A percentile compares a stretch with the other conserved stretches of the same genome.
phyloP scores from a whole-genome alignment of 164 flowering plant species.

The Berberis vulgaris region DNA sequence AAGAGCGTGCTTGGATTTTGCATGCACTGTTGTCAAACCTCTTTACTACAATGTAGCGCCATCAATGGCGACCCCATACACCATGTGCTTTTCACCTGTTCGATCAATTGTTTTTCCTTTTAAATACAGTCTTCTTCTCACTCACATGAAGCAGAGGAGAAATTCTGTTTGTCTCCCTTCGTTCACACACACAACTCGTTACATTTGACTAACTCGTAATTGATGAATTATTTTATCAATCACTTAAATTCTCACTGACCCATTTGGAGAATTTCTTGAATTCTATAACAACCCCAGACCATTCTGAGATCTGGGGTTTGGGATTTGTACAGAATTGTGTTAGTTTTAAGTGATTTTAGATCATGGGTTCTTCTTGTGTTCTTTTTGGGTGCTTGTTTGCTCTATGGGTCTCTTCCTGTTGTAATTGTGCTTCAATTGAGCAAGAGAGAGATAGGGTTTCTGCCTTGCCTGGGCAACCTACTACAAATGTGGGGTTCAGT shows the following conservation, averaged over 20 bases:
- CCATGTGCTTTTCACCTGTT: slow-evolving; percentile 12
- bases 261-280: neutral
- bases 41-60: neutral
- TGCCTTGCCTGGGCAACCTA: slow-evolving; percentile 75
- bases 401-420: slow-evolving; percentile 15
- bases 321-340: neutral
- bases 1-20: neutral
- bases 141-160: no score
- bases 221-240: no score
- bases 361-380: slow-evolving; percentile 7
- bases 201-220: no score
- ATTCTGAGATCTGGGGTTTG: slow-evolving; percentile 17
- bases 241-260: neutral
- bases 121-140: neutral
- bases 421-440: slow-evolving; percentile 15
- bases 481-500: slow-evolving; percentile 41
- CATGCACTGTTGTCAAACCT: neutral
- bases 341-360: neutral
- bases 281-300: neutral
- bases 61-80: slow-evolving; percentile 3
- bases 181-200: no score
- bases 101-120: neutral
- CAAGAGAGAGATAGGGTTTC: slow-evolving; percentile 59
- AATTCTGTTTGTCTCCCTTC: no score
- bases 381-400: slow-evolving; percentile 12